Conservation (phyloP, 202 grass and related monocot species). For the Carex arenaria region DNA sequence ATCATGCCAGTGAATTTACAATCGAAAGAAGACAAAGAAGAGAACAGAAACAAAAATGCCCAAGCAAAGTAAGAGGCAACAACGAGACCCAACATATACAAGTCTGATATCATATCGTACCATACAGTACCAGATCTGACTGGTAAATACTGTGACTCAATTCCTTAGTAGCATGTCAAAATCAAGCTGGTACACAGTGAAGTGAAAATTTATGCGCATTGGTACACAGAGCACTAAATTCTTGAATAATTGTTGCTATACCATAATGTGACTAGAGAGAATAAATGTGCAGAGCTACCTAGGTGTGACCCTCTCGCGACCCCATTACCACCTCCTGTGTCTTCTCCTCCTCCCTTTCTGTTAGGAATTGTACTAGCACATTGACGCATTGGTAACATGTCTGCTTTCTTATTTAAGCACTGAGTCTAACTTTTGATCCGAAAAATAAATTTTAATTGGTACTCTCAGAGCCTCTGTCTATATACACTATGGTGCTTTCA, state of each 20-base stretch:
- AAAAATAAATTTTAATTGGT: neutral
- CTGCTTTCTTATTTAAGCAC: slow-evolving; percentile 21
- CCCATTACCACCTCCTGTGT: neutral
- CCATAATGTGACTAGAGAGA: slow-evolving; percentile 18
- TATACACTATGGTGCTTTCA: neutral
- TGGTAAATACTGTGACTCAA: neutral
- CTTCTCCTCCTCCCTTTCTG: neutral
- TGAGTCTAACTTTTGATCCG: slow-evolving; percentile 21
- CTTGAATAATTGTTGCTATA: slow-evolving; percentile 11
- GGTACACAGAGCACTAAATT: slow-evolving; percentile 9
- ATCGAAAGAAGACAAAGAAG: neutral
- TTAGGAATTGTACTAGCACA: slow-evolving; percentile 21
- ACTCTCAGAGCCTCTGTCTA: neutral
- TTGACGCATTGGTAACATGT: slow-evolving; percentile 21
- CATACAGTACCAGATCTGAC: neutral
- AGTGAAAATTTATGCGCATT: neutral
- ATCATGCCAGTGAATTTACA: neutral
- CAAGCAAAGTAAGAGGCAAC: neutral
- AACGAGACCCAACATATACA: neutral
- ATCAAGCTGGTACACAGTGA: neutral
- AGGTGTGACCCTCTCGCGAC: slow-evolving; percentile 16
- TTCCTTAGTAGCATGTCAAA: neutral
- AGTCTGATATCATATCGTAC: neutral
- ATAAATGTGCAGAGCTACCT: slow-evolving; percentile 23
- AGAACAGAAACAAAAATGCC: neutral